phyloP scores from a whole-genome alignment of 495 filamentous ascomycete species.

The Polyplosphaeria fusca region DNA sequence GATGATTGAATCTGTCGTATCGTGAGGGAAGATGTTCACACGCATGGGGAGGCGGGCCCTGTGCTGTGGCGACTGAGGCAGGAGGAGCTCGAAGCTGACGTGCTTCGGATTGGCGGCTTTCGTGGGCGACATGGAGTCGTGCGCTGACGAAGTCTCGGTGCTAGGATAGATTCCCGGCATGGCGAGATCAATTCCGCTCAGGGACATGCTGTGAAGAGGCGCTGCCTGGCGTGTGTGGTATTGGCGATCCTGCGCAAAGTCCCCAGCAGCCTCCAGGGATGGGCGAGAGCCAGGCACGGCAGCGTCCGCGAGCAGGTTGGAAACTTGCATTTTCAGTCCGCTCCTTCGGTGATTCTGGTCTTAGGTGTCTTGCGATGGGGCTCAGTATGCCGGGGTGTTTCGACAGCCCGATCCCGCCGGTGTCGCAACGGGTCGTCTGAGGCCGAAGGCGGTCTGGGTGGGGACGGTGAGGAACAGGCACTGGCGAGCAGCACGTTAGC shows the following conservation, averaged over 20 bases:
- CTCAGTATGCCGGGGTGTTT: conserved; percentile 2
- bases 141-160: conserved; percentile 16
- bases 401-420: conserved; percentile 31
- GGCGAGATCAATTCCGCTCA: conserved; percentile 3
- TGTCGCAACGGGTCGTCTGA: conserved; percentile 32
- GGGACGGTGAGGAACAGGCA: conserved; percentile 2
- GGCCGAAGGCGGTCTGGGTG: conserved; percentile 11
- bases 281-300: conserved; percentile 28
- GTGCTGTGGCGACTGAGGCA: conserved; percentile 67
- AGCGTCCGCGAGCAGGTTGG: conserved; percentile 42
- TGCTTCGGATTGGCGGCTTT: conserved; percentile 33
- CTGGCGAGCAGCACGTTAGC: conserved; percentile 12
- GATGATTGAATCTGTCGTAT: conserved; percentile 93
- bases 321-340: conserved; percentile 43
- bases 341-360: background rate
- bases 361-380: conserved; percentile 12
- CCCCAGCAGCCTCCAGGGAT: conserved; percentile 4
- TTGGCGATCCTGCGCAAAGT: conserved; percentile 37
- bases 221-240: conserved; percentile 37
- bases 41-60: conserved; percentile 82
- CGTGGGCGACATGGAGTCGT: conserved; percentile 17
- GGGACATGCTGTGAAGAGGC: conserved; percentile 13
- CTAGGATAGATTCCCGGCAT: conserved; percentile 23
- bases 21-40: conserved; percentile 87
- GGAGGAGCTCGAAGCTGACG: conserved; percentile 69